Conservation (phyloP, 352 stramenopile species). For the Pythium phragmitis region DNA sequence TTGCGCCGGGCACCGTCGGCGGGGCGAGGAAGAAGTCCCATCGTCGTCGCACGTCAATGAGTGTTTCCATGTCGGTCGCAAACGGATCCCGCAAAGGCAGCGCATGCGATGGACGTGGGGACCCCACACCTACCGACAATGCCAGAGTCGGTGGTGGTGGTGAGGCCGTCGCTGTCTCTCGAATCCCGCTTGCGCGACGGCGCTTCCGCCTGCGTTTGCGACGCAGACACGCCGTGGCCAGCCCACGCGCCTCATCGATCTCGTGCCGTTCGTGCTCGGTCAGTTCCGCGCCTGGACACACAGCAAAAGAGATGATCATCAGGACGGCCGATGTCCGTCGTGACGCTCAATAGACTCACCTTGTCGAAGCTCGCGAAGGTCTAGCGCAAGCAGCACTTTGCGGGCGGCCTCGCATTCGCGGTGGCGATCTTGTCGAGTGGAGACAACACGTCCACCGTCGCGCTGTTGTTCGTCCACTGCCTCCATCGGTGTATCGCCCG, state of each 20-base stretch:
- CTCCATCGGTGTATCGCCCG: neutral
- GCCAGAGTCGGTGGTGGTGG: neutral
- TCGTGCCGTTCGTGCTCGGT: neutral
- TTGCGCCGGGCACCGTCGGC: constrained; percentile 24
- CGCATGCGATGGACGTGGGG: neutral
- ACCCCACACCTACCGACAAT: neutral
- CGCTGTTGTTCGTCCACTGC: neutral
- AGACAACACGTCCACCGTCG: neutral
- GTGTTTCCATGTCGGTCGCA: constrained; percentile 33
- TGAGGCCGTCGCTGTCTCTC: neutral
- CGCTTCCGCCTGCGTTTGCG: constrained; percentile 9
- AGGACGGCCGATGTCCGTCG: neutral
- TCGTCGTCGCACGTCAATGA: constrained; percentile 24
- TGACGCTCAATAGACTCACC: constrained; percentile 12
- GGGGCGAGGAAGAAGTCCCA: constrained; percentile 33
- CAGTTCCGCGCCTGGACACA: neutral
- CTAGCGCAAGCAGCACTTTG: constrained; percentile 28
- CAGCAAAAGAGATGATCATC: constrained; percentile 2
- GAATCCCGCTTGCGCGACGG: neutral
- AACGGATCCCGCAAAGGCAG: constrained; percentile 29
- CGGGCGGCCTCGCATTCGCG: constrained; percentile 5
- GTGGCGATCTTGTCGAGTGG: neutral
- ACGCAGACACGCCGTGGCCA: neutral
- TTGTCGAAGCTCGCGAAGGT: constrained; percentile 17
- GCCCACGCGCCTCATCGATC: neutral